Evolutionary conservation across 169 alveolate species (phyloP), one percentile per base, ranked within the genome.

Genomic region (Cytauxzoon felis): DNA sequence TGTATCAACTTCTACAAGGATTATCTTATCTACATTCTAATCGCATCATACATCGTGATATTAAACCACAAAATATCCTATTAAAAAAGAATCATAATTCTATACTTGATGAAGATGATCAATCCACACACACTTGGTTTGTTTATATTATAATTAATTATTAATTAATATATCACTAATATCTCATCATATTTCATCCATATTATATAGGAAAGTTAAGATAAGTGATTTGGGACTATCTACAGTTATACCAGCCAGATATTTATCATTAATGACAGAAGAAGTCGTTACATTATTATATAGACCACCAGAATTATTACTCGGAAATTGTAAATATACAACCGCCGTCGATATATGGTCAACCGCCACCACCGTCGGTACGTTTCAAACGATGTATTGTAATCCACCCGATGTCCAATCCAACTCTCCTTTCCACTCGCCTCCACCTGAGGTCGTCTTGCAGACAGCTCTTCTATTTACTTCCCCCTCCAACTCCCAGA

Each of bases 261-360:
- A 80, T 68, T 65, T 86, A 30, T 30, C 71, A 9, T 45, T 87
- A 23, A 85, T 80, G 80, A 80, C 89, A 11, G 87, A 86, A 52
- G 91, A 86, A 80, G 87, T 86, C 16, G 84, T 86, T 13, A 80
- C 91, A 0, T 73, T 86, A 56, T 86, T 80, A 33, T 86, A 86
- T 64, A 66, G 91, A 38, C 91, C 91, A 4, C 91, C 91, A 16
- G 91, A 86, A 71, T 63, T 86, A 7, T 51, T 86, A 18, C 80
- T 76, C 1, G 86, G 86, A 13, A 75, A 76, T 47, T 76, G 86
- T 34, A 66, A 65, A 53, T 76, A 76, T 53, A 76, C 86, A 11
- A 76, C 86, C 1, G 79, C 86, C 13, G 80, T 86, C 6, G 91
- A 86, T 60, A 80, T 86, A 45, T 86, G 91, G 91, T 86, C 91